Conservation (phyloP, 1,139 yeast genomes). For the Wickerhamomyces sp. region DNA sequence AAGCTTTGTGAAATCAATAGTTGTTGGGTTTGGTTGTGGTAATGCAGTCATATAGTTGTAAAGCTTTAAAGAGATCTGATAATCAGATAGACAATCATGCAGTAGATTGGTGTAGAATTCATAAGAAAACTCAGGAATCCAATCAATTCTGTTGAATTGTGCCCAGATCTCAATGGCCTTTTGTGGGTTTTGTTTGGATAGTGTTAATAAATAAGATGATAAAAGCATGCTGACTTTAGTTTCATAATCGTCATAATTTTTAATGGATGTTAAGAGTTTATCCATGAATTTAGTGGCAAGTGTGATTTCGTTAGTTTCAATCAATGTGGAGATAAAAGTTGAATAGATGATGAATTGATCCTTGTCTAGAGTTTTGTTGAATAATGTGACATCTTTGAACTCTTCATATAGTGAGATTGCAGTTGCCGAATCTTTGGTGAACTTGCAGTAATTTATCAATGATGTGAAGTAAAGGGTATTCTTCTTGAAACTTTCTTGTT, state of each 20-base stretch:
- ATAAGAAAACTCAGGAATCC: constrained; percentile 35
- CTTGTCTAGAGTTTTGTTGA: constrained; percentile 15
- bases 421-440: constrained; percentile 25
- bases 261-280: constrained; percentile 29
- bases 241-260: constrained; percentile 26
- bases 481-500: constrained; percentile 23
- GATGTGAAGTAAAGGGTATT: constrained; percentile 29
- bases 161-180: constrained; percentile 30
- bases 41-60: constrained; percentile 32
- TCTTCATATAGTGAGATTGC: constrained; percentile 30
- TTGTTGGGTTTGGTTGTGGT: constrained; percentile 6
- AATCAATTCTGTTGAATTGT: constrained; percentile 29
- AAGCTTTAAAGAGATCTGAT: constrained; percentile 22
- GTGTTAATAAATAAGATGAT: constrained; percentile 29
- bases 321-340: constrained; percentile 44
- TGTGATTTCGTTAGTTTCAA: constrained; percentile 42
- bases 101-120: constrained; percentile 31
- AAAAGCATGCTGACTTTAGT: constrained; percentile 26
- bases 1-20: not conserved
- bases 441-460: constrained; percentile 28
- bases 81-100: constrained; percentile 26
- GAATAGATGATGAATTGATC: constrained; percentile 47
- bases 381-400: constrained; percentile 23
- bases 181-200: constrained; percentile 27
- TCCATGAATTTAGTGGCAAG: constrained; percentile 56